These are phyloP conservation scores for Aquilaria agallochum DNA, from an alignment of 441 rosid genomes.

Conservation along the genomic window DNA sequence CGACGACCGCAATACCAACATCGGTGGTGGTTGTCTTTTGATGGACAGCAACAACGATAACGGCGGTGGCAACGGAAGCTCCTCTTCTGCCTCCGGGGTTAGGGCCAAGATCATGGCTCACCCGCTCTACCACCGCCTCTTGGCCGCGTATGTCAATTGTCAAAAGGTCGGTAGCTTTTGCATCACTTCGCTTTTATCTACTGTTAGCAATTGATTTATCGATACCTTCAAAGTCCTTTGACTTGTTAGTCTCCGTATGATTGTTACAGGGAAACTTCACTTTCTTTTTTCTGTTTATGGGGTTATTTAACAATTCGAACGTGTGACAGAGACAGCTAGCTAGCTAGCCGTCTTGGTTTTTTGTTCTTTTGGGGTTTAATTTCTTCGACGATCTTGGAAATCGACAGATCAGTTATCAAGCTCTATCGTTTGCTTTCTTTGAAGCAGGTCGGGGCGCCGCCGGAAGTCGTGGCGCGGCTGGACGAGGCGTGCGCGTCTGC, in stretches of 20 bases:
- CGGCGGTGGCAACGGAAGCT: constrained; percentile 14
- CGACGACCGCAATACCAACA: constrained; percentile 27
- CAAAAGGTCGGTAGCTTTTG: constrained; percentile 59
- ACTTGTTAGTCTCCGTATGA: background rate
- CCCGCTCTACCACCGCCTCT: constrained; percentile 90
- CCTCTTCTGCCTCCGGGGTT: constrained; percentile 38
- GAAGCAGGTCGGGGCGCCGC: constrained; percentile 89
- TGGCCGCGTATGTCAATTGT: constrained; percentile 81
- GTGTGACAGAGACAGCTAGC: constrained; percentile 20
- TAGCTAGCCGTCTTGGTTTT: constrained; percentile 4
- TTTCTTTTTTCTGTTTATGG: background rate
- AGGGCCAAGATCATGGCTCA: constrained; percentile 94
- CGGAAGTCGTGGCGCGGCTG: constrained; percentile 75
- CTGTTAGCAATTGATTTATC: background rate
- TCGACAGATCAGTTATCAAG: background rate
- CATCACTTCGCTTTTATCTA: background rate
- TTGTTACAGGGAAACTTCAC: background rate
- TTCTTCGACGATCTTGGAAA: background rate
- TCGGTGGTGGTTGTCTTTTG: constrained; percentile 29
- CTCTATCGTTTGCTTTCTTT: background rate
- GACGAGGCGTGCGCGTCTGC: constrained; percentile 75
- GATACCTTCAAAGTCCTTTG: background rate
- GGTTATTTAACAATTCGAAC: background rate
- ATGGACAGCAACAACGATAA: constrained; percentile 46
- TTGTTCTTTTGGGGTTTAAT: background rate